These are phyloP conservation scores for Schwanniomyces pseudopolymorphus DNA, from an alignment of 805 yeast genomes.

Conservation along the genomic window DNA sequence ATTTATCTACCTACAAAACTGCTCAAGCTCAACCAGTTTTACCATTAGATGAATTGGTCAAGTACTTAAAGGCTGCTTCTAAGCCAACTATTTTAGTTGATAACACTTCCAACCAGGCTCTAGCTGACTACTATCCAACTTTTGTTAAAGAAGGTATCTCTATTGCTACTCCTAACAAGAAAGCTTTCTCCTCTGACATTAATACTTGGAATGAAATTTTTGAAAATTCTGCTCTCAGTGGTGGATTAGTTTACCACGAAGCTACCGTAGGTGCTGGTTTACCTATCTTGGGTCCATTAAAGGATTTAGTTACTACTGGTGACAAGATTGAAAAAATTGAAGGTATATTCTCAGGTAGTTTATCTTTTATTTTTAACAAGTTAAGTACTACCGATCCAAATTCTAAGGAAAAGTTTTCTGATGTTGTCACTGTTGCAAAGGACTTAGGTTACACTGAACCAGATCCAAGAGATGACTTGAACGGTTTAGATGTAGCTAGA, in stretches of 20 bases:
- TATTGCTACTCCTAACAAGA: constrained; percentile 97
- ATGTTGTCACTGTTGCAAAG: constrained; percentile 86
- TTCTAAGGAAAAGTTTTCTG: constrained; percentile 73
- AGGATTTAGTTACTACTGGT: constrained; percentile 88
- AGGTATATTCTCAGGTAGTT: constrained; percentile 95
- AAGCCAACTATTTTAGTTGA: constrained; percentile 84
- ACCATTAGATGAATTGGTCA: constrained; percentile 56
- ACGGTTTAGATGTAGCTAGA: constrained; percentile 98
- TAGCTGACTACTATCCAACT: constrained; percentile 76
- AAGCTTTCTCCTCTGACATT: constrained; percentile 85
- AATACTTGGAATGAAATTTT: constrained; percentile 77
- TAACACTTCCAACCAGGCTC: constrained; percentile 82
- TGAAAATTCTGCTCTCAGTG: constrained; percentile 46
- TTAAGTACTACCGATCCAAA: constrained; percentile 69
- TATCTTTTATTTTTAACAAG: constrained; percentile 92
- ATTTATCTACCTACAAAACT: constrained; percentile 57
- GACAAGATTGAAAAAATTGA: constrained; percentile 89
- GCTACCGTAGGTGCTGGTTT: constrained; percentile 99
- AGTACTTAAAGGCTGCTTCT: constrained; percentile 63
- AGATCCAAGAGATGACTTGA: constrained; percentile 98
- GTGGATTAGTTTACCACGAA: constrained; percentile 90
- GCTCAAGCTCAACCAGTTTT: constrained; percentile 49
- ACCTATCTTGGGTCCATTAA: constrained; percentile 86
- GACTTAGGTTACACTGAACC: constrained; percentile 96
- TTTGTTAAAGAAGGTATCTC: constrained; percentile 79